Evolutionary conservation across 306 rosid genomes (phyloP), one percentile per base, ranked within the genome.

Genomic region (Pyrus communis): DNA sequence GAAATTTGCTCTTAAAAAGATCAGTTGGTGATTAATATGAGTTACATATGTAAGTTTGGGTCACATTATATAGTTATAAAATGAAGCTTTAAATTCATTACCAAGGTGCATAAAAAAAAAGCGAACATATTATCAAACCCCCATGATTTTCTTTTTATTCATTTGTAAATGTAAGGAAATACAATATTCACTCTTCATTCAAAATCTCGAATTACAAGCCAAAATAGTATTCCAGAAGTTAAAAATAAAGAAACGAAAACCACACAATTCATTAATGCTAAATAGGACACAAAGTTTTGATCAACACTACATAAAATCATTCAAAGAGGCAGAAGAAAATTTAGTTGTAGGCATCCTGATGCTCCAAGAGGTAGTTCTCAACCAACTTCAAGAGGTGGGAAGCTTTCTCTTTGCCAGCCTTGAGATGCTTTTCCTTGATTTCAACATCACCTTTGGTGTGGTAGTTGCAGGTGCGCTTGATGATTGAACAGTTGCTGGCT

Each of bases 261-360:
- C 75, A 71, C 45, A 54, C n/a, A 9, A 45, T 13, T 10, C 49
- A 54, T 52, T 71, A 49, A 71, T 30, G 63, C 38, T 62, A 30
- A 14, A 5, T 71, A 31, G 30, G 65, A 62, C 67, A 62, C 10
- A 25, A 62, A 33, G 38, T 33, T 33, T 33, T 33, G 38, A 33
- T 33, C 38, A 33, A 33, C 38, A 33, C 7, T 25, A 33, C 1
- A 33, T 1, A 33, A 33, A 33, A 33, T 33, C 38, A 33, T 5
- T 33, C 25, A 7, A 33, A 33, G 38, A 5, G 7, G 38, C 1
- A 33, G 38, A 33, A 33, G 38, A 33, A 1, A 33, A 4, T 23
- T 81, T 76, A 81, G 78, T 81, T 76, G 85, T 82, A 86, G 51
- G 70, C 82, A 54, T 59, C 61, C 6, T 80, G 81, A 76, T 86